phyloP scores from a whole-genome alignment of 2,329 filamentous ascomycete species.

The Teratosphaeria pseudoeucalypti region DNA sequence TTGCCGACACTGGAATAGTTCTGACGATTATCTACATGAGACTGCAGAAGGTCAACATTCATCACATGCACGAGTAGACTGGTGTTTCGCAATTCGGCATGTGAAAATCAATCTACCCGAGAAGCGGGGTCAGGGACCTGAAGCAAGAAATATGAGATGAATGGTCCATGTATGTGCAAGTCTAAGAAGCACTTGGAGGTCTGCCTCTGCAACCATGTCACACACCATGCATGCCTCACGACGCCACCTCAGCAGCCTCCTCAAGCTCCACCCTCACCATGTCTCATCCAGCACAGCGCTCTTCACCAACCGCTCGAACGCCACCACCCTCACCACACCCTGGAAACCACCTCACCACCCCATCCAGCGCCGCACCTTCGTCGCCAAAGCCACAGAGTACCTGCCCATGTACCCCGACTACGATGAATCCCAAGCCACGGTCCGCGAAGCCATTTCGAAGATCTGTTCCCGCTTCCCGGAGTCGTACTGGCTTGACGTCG shows the following conservation, averaged over 20 bases:
- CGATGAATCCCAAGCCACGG: constrained; percentile 31
- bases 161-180: not conserved
- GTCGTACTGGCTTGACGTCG: constrained; percentile 32
- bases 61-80: not conserved
- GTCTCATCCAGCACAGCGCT: not conserved
- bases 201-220: not conserved
- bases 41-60: not conserved
- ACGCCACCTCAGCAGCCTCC: not conserved
- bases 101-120: not conserved
- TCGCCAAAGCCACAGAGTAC: constrained; percentile 19
- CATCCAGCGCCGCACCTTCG: constrained; percentile 1
- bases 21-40: not conserved
- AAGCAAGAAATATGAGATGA: not conserved
- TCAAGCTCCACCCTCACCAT: not conserved
- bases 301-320: not conserved
- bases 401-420: constrained; percentile 26
- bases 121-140: not conserved
- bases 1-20: not conserved
- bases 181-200: not conserved
- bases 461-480: constrained; percentile 34
- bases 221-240: not conserved
- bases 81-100: not conserved
- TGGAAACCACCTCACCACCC: not conserved
- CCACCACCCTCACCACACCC: not conserved
- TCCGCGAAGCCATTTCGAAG: constrained; percentile 35